These are phyloP conservation scores for Knoxdaviesia capensis DNA, from an alignment of 2,329 filamentous ascomycete species.

Conservation along the genomic window DNA sequence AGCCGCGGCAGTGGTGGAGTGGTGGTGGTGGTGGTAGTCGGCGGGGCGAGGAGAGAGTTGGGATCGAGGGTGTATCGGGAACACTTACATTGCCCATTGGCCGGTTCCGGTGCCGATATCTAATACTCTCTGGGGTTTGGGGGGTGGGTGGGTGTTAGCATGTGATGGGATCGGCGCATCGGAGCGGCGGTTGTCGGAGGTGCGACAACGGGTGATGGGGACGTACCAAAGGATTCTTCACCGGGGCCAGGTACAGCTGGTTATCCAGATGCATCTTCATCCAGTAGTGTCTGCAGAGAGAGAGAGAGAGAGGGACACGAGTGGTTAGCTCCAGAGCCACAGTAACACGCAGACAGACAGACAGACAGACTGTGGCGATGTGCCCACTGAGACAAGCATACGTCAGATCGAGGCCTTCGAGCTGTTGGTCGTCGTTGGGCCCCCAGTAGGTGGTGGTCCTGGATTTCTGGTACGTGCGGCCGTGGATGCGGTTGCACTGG, in stretches of 20 bases:
- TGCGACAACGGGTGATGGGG: background rate
- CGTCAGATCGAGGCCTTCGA: slow-evolving; percentile 8
- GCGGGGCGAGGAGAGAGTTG: background rate
- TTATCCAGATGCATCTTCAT: slow-evolving; percentile 8
- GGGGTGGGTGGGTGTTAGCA: background rate
- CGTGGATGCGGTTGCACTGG: slow-evolving; percentile 11
- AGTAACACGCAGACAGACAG: too few relatives aligned
- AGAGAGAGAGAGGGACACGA: background rate
- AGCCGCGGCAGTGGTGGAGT: too few relatives aligned
- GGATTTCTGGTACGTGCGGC: slow-evolving; percentile 9
- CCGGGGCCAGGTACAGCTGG: slow-evolving; percentile 8
- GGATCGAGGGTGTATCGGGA: slow-evolving; percentile 1
- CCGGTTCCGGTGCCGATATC: slow-evolving; percentile 36
- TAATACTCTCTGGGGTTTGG: slow-evolving; percentile 9
- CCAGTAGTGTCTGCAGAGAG: slow-evolving; percentile 7
- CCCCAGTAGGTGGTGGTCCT: slow-evolving; percentile 11
- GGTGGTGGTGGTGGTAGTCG: slow-evolving; percentile 10
- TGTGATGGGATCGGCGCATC: background rate
- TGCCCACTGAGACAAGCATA: too few relatives aligned
- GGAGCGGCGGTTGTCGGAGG: slow-evolving; percentile 1
- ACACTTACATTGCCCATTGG: slow-evolving; percentile 31
- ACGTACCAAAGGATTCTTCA: slow-evolving; percentile 6
- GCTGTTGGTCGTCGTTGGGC: slow-evolving; percentile 10
- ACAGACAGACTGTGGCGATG: too few relatives aligned
- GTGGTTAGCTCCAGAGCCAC: too few relatives aligned